Evolutionary conservation across 1,139 yeast species (phyloP).

Genomic region (Geotrichum cucujoidarum): DNA sequence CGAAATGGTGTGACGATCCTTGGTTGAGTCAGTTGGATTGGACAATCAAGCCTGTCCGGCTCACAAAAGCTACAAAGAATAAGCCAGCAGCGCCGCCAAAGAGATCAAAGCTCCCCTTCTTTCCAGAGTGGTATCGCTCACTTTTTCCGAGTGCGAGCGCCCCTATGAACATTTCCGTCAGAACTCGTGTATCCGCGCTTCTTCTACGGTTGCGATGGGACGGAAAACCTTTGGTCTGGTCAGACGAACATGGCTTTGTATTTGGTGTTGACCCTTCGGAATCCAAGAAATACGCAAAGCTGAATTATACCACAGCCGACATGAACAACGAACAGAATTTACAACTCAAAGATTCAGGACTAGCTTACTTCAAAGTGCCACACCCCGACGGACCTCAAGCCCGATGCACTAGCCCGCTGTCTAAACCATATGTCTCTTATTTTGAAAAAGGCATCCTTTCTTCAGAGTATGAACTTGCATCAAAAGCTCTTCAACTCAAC

Average conservation of each 20-base stretch:
- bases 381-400: slow-evolving; percentile 80
- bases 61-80: slow-evolving; percentile 67
- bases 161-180: slow-evolving; percentile 56
- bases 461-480: slow-evolving; percentile 69
- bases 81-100: slow-evolving; percentile 42
- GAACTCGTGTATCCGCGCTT: slow-evolving; percentile 72
- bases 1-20: slow-evolving; percentile 51
- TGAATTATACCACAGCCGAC: slow-evolving; percentile 49
- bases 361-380: slow-evolving; percentile 62
- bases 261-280: slow-evolving; percentile 51
- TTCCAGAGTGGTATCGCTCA: slow-evolving; percentile 89
- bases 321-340: slow-evolving; percentile 35
- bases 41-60: slow-evolving; percentile 57
- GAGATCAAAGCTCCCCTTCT: slow-evolving; percentile 79
- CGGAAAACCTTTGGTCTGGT: slow-evolving; percentile 75
- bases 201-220: slow-evolving; percentile 82
- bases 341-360: slow-evolving; percentile 24
- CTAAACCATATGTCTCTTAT: slow-evolving; percentile 64
- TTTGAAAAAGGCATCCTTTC: slow-evolving; percentile 72
- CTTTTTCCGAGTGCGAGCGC: slow-evolving; percentile 49
- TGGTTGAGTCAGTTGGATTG: slow-evolving; percentile 92
- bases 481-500: slow-evolving; percentile 69
- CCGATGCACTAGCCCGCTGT: slow-evolving; percentile 72
- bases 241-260: slow-evolving; percentile 81
- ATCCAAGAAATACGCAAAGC: slow-evolving; percentile 42